Percentiles rank a stretch among this genome's conserved stretches.
These are phyloP conservation scores for Calocybe indica DNA, from an alignment of 768 basidiomycete species.

Conservation along the genomic window DNA sequence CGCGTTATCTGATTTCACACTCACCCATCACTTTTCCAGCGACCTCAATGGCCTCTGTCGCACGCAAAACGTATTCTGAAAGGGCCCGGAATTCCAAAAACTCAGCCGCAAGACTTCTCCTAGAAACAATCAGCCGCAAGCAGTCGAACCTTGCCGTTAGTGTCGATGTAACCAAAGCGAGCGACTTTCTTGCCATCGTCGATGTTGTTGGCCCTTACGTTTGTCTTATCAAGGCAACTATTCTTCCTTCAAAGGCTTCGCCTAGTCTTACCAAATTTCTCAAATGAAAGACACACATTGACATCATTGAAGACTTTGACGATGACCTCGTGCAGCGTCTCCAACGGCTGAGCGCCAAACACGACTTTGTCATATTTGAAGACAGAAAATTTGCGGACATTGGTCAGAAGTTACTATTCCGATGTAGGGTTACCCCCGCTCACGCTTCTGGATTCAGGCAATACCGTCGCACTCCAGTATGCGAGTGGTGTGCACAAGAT, in stretches of 20 bases:
- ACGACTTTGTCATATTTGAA: slow-evolving; percentile 96
- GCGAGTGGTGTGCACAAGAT: slow-evolving; percentile 90
- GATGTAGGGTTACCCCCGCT: not conserved
- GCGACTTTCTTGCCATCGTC: slow-evolving; percentile 79
- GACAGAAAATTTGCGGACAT: slow-evolving; percentile 99
- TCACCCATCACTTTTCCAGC: too few relatives aligned
- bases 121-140: slow-evolving; percentile 82
- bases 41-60: slow-evolving; percentile 23
- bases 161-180: slow-evolving; percentile 83
- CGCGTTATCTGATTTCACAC: slow-evolving; percentile 1
- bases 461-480: slow-evolving; percentile 95
- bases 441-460: slow-evolving; percentile 49
- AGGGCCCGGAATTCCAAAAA: slow-evolving; percentile 58
- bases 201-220: slow-evolving; percentile 84
- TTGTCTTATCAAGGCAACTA: slow-evolving; percentile 87
- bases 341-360: slow-evolving; percentile 62
- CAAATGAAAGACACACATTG: slow-evolving; percentile 81
- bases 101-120: slow-evolving; percentile 70
- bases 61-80: slow-evolving; percentile 53
- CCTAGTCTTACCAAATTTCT: slow-evolving; percentile 18
- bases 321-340: slow-evolving; percentile 62
- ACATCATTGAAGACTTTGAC: slow-evolving; percentile 92
- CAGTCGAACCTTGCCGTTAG: slow-evolving; percentile 91
- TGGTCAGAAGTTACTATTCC: slow-evolving; percentile 41
- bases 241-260: slow-evolving; percentile 10